These are phyloP conservation scores for Colletotrichum truncatum DNA, from an alignment of 2,329 filamentous ascomycete genomes.

Conservation along the genomic window DNA sequence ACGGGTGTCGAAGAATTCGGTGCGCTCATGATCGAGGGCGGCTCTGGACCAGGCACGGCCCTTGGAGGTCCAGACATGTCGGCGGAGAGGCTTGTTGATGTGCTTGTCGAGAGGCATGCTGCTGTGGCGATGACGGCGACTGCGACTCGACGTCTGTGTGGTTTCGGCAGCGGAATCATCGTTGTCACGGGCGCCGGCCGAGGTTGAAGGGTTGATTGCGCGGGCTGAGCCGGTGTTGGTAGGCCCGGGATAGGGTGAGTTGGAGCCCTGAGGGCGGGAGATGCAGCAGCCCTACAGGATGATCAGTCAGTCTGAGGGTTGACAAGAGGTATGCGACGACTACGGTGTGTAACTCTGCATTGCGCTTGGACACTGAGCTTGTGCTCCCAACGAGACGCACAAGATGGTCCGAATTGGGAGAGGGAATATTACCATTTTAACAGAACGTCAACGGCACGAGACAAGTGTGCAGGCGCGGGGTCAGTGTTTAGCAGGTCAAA, in stretches of 20 bases:
- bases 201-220: slow-evolving; percentile 57
- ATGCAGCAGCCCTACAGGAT: slow-evolving; percentile 65
- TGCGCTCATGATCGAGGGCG: slow-evolving; percentile 75
- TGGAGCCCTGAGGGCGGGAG: slow-evolving; percentile 60
- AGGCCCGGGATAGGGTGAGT: slow-evolving; percentile 63
- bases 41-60: slow-evolving; percentile 74
- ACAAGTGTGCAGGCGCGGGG: not conserved
- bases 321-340: not conserved
- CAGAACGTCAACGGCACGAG: not conserved
- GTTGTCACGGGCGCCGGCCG: slow-evolving; percentile 32
- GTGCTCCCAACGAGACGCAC: not conserved
- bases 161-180: slow-evolving; percentile 32
- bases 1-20: slow-evolving; percentile 90
- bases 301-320: not conserved
- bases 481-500: not conserved
- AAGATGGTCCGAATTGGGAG: not conserved
- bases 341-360: not conserved
- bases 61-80: slow-evolving; percentile 72
- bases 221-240: slow-evolving; percentile 59
- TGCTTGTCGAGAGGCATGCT: slow-evolving; percentile 65
- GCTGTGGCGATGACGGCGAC: slow-evolving; percentile 44
- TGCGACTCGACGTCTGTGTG: slow-evolving; percentile 32
- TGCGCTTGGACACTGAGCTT: not conserved
- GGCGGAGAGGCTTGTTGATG: slow-evolving; percentile 75
- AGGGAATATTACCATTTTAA: slow-evolving; percentile 10